Conservation (phyloP, 192 early-diverging fungal genomes). For the Umbelopsis ramanniana region DNA sequence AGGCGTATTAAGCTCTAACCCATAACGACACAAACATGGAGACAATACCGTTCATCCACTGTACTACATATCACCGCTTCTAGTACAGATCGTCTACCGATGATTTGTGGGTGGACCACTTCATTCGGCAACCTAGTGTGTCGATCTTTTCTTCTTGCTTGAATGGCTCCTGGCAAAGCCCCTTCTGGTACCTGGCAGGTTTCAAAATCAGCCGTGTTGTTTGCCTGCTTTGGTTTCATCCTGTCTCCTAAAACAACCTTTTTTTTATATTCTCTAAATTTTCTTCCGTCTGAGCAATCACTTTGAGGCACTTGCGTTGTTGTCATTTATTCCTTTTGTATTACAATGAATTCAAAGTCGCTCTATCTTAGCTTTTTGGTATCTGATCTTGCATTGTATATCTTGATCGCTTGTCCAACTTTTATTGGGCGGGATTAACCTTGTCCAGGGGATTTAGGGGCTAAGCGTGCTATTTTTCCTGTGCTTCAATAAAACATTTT, state of each 20-base stretch:
- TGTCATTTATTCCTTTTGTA: too few relatives aligned
- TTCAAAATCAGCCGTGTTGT: conserved; percentile 4
- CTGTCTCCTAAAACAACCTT: background rate
- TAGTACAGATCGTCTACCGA: background rate
- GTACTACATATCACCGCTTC: background rate
- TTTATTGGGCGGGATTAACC: conserved; percentile 11
- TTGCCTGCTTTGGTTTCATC: conserved; percentile 15
- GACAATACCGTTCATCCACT: too few relatives aligned
- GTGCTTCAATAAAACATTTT: conserved; percentile 13
- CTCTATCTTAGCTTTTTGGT: background rate
- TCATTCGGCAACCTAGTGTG: background rate
- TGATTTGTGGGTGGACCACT: background rate
- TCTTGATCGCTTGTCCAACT: background rate
- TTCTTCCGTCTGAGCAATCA: too few relatives aligned
- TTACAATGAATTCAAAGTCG: background rate
- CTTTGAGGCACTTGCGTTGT: too few relatives aligned
- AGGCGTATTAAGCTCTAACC: too few relatives aligned
- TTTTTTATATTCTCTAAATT: too few relatives aligned
- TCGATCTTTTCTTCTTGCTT: background rate
- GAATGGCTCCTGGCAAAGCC: conserved; percentile 1
- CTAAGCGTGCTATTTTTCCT: conserved; percentile 16
- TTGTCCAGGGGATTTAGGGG: conserved; percentile 19
- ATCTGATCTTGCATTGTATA: background rate
- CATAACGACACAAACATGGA: too few relatives aligned
- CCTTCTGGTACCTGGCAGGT: conserved; percentile 4